Evolutionary conservation across 495 filamentous ascomycete genomes (phyloP).

Genomic region (Xylaria sp.): DNA sequence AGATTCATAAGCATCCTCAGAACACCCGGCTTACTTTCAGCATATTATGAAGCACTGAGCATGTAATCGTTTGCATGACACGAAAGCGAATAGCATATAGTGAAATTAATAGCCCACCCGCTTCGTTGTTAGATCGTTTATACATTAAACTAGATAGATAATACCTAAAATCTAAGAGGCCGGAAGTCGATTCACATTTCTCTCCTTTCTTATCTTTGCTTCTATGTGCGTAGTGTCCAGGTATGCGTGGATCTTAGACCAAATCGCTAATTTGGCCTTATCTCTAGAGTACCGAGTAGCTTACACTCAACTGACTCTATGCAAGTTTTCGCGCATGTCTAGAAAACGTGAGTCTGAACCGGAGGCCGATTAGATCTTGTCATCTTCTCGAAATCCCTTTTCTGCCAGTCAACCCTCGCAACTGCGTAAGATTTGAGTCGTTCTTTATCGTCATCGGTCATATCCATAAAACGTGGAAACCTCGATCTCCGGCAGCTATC

Average conservation of each 20-base stretch:
- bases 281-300: neutral
- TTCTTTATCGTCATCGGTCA: slow-evolving; percentile 16
- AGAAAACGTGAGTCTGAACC: neutral
- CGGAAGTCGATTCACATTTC: neutral
- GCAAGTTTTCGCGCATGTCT: neutral
- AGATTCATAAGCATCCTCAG: slow-evolving; percentile 14
- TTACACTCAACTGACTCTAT: neutral
- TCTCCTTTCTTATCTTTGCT: neutral
- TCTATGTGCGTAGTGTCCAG: neutral
- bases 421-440: slow-evolving; percentile 20
- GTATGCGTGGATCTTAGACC: neutral
- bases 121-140: neutral
- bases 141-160: neutral
- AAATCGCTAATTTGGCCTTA: neutral
- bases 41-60: neutral
- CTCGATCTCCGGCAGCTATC: slow-evolving; percentile 49
- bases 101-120: neutral
- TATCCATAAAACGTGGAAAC: neutral
- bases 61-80: neutral
- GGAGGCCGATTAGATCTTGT: neutral
- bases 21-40: neutral
- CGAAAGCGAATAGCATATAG: neutral
- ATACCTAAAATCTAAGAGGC: neutral
- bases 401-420: slow-evolving; percentile 16
- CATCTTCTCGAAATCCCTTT: slow-evolving; percentile 12